phyloP scores from a whole-genome alignment of 1,284 basidiomycete species.

The Schizophyllum amplum region DNA sequence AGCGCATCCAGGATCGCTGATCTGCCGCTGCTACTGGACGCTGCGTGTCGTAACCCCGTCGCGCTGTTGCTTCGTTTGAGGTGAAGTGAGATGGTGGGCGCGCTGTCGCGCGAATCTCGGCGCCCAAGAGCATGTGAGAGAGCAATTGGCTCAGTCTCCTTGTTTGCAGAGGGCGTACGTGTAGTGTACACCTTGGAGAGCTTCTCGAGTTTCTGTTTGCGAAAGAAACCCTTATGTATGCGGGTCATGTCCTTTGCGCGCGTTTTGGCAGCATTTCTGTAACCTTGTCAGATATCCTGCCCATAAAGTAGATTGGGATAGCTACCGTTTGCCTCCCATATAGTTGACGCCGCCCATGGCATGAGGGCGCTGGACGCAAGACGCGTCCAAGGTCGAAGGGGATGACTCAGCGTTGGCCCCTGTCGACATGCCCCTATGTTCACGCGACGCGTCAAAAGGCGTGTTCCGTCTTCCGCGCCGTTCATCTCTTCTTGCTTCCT shows the following conservation, averaged over 20 bases:
- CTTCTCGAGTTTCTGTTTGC: not conserved
- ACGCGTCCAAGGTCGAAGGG: not conserved
- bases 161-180: not conserved
- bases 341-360: not conserved
- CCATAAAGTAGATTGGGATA: too few species aligned
- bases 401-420: not conserved
- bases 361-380: too few species aligned
- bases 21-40: not conserved
- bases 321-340: not conserved
- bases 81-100: not conserved
- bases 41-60: not conserved
- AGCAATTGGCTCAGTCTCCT: not conserved
- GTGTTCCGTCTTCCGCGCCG: not conserved
- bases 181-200: not conserved
- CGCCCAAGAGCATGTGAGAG: not conserved
- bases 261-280: not conserved
- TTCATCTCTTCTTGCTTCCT: not conserved
- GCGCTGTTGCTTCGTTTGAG: not conserved
- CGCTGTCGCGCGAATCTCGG: not conserved
- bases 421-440: too few species aligned
- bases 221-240: not conserved
- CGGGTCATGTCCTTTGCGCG: not conserved
- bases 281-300: too few species aligned
- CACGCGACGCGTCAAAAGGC: not conserved
- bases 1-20: not conserved